A percentile compares a stretch with the other conserved stretches of the same genome.
Conservation (phyloP, 2,329 filamentous ascomycete genomes). For the Aspergillus brunneoviolaceus region DNA sequence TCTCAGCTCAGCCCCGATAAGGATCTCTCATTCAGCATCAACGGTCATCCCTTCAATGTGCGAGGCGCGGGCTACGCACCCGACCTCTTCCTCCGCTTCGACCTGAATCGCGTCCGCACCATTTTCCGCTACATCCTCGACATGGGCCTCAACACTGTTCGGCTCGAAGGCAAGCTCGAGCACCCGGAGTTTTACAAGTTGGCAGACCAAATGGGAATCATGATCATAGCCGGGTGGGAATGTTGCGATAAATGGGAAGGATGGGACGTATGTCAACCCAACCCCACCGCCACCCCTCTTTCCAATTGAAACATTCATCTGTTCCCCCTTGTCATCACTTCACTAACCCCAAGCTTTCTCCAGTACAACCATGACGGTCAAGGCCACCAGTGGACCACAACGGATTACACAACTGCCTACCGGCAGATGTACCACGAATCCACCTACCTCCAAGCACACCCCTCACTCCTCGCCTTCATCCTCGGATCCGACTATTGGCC, state of each 20-base stretch:
- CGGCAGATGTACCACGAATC: conserved; percentile 61
- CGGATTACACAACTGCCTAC: conserved; percentile 57
- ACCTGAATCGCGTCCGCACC: conserved; percentile 46
- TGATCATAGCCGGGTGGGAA: conserved; percentile 65
- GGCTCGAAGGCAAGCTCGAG: conserved; percentile 65
- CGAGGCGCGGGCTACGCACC: conserved; percentile 61
- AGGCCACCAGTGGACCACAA: conserved; percentile 50
- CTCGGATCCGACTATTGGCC: conserved; percentile 66
- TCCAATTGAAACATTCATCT: no score
- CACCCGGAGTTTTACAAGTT: conserved; percentile 61
- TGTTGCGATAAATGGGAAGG: conserved; percentile 69
- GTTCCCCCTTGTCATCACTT: no score
- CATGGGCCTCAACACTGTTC: conserved; percentile 63
- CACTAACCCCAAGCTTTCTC: no score
- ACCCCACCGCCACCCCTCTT: no score
- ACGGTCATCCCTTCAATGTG: conserved; percentile 59
- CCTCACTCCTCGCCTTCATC: conserved; percentile 58
- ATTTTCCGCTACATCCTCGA: conserved; percentile 58
- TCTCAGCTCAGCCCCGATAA: conserved; percentile 53
- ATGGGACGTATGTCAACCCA: conserved; percentile 43
- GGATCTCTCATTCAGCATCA: conserved; percentile 58
- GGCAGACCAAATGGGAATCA: conserved; percentile 59
- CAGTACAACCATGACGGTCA: conserved; percentile 56
- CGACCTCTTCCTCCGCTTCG: conserved; percentile 63
- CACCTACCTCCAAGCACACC: conserved; percentile 59